Conservation (phyloP, 768 basidiomycete genomes). For the Phylloporus sp. region DNA sequence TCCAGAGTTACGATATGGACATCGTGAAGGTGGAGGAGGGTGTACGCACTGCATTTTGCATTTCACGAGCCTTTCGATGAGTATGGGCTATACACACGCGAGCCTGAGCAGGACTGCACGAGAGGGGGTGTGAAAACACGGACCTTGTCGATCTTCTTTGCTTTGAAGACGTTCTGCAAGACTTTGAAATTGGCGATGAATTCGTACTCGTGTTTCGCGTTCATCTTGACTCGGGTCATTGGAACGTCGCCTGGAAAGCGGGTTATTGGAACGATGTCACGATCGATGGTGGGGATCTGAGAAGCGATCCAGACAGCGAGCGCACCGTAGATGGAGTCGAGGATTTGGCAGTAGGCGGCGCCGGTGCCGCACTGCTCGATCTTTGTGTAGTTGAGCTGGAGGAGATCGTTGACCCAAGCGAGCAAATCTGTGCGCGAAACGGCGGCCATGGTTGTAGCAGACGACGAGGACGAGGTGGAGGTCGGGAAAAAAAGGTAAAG, state of each 20-base stretch:
- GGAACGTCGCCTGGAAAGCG: conserved; percentile 70
- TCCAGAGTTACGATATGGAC: conserved; percentile 11
- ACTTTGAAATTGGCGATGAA: conserved; percentile 94
- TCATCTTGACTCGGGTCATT: conserved; percentile 91
- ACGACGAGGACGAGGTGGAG: conserved; percentile 7
- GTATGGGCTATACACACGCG: conserved; percentile 69
- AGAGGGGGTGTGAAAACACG: conserved; percentile 25
- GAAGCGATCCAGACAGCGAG: conserved; percentile 13
- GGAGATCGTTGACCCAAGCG: conserved; percentile 90
- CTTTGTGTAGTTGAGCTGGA: conserved; percentile 88
- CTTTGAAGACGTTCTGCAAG: conserved; percentile 87
- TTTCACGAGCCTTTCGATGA: conserved; percentile 88
- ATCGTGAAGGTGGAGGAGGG: conserved; percentile 1
- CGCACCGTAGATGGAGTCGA: conserved; percentile 92
- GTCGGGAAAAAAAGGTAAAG: neutral
- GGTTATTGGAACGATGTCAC: conserved; percentile 8
- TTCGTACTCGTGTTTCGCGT: conserved; percentile 94
- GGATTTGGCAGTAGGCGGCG: conserved; percentile 89
- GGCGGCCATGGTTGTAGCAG: conserved; percentile 45
- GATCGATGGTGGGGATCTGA: conserved; percentile 17
- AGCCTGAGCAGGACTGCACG: conserved; percentile 5
- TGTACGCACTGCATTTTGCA: conserved; percentile 96
- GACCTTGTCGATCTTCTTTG: conserved; percentile 91
- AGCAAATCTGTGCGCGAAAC: conserved; percentile 80
- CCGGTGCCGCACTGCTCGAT: conserved; percentile 89